A percentile compares a stretch with the other conserved stretches of the same genome.
These are phyloP conservation scores for Clavariopsis aquatica DNA, from an alignment of 495 filamentous ascomycete genomes.

Conservation along the genomic window DNA sequence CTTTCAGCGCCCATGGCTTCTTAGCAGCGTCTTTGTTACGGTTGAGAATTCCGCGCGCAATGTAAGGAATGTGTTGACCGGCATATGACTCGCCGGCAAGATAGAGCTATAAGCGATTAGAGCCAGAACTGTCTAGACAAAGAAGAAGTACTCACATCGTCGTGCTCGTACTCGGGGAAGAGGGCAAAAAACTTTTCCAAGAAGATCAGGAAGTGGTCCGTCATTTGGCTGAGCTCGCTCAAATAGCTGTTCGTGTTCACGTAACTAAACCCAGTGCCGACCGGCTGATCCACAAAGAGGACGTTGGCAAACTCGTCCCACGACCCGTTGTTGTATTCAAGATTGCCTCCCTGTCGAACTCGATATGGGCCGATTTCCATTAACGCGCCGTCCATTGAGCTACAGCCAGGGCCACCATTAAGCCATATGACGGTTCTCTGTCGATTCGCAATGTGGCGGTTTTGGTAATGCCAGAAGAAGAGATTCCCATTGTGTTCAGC, in stretches of 20 bases:
- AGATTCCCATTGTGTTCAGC: constrained; percentile 82
- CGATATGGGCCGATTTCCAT: constrained; percentile 98
- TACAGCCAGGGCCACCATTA: constrained; percentile 95
- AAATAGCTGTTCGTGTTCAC: constrained; percentile 84
- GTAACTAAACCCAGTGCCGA: constrained; percentile 95
- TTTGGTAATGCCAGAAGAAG: constrained; percentile 98
- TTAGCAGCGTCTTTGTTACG: constrained; percentile 65
- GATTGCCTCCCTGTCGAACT: constrained; percentile 69
- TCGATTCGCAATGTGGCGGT: constrained; percentile 88
- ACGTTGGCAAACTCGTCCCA: constrained; percentile 98
- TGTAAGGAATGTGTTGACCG: constrained; percentile 95
- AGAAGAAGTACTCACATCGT: constrained; percentile 70
- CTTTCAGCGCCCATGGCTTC: constrained; percentile 73
- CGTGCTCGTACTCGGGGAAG: constrained; percentile 88
- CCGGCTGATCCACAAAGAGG: constrained; percentile 94
- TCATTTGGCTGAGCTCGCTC: constrained; percentile 85
- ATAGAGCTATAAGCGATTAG: constrained; percentile 65
- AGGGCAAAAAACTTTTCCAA: constrained; percentile 85
- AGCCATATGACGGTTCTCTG: constrained; percentile 95
- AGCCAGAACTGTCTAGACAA: not conserved
- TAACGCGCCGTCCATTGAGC: constrained; percentile 92
- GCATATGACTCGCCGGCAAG: constrained; percentile 95
- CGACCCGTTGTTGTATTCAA: constrained; percentile 82
- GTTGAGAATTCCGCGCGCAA: constrained; percentile 81
- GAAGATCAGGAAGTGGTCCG: constrained; percentile 81